These are phyloP conservation scores for Penicillium italicum DNA, from an alignment of 2,329 filamentous ascomycete genomes.

Conservation along the genomic window DNA sequence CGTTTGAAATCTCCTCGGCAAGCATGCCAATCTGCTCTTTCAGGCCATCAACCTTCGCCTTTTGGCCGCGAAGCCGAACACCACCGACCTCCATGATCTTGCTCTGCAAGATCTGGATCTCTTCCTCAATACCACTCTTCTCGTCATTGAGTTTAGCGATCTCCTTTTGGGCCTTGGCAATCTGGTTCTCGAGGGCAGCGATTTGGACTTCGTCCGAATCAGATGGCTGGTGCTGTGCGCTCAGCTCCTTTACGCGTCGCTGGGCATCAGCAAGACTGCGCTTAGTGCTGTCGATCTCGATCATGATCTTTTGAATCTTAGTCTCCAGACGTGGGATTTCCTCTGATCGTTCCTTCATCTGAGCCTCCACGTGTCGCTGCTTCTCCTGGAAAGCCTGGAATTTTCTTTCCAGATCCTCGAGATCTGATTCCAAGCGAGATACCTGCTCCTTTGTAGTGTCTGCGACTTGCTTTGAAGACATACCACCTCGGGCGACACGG, in stretches of 20 bases:
- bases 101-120: slow-evolving; percentile 88
- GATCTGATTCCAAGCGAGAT: slow-evolving; percentile 76
- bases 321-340: slow-evolving; percentile 83
- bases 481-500: slow-evolving; percentile 82
- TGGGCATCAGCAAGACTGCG: slow-evolving; percentile 80
- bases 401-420: slow-evolving; percentile 76
- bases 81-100: slow-evolving; percentile 99
- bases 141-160: slow-evolving; percentile 76
- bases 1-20: slow-evolving; percentile 75
- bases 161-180: slow-evolving; percentile 66
- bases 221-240: slow-evolving; percentile 74
- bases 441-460: slow-evolving; percentile 88
- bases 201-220: slow-evolving; percentile 75
- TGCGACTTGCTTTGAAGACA: slow-evolving; percentile 93
- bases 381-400: slow-evolving; percentile 83
- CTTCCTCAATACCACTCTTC: slow-evolving; percentile 83
- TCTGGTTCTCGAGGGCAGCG: slow-evolving; percentile 70
- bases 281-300: slow-evolving; percentile 84
- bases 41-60: slow-evolving; percentile 81
- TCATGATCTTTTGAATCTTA: slow-evolving; percentile 80
- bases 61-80: slow-evolving; percentile 84
- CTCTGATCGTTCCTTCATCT: slow-evolving; percentile 67
- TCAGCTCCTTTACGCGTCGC: slow-evolving; percentile 79
- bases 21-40: slow-evolving; percentile 81
- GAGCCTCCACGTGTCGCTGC: slow-evolving; percentile 72